phyloP scores from a whole-genome alignment of 345 rosid species.

The Xanthoceras sorbifolium region DNA sequence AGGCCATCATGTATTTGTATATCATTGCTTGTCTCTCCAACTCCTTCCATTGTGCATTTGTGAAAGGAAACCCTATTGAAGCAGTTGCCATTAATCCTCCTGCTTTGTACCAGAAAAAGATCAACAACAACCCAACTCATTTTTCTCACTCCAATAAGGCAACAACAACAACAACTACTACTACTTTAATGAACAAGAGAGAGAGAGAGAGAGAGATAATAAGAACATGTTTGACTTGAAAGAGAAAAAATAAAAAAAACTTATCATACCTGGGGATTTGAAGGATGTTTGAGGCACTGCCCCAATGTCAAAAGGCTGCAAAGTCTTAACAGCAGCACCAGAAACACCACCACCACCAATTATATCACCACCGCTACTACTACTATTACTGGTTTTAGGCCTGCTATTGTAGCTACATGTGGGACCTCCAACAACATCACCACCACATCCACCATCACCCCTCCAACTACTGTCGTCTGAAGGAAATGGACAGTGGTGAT shows the following conservation, averaged over 20 bases:
- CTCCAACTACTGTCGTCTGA: conserved; percentile 3
- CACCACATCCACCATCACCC: not conserved
- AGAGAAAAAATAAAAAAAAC: not conserved
- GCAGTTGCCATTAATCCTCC: conserved; percentile 31
- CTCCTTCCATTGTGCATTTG: conserved; percentile 78
- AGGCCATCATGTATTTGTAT: conserved; percentile 81
- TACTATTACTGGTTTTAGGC: conserved; percentile 7
- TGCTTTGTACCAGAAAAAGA: conserved; percentile 8
- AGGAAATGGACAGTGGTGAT: conserved; percentile 39
- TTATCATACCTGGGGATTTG: conserved; percentile 39
- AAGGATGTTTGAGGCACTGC: conserved; percentile 19
- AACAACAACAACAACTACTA: too few relatives aligned
- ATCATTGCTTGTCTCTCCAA: conserved; percentile 86
- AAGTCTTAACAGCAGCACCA: conserved; percentile 13
- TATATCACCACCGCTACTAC: conserved; percentile 16
- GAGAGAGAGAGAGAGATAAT: not conserved
- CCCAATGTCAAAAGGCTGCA: conserved; percentile 40
- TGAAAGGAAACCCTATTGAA: conserved; percentile 55
- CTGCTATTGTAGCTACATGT: conserved; percentile 21
- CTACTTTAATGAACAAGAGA: not conserved
- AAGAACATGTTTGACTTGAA: conserved; percentile 13
- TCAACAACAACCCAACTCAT: not conserved
- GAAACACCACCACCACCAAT: conserved; percentile 10
- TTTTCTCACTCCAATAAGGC: conserved; percentile 16
- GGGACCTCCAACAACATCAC: conserved; percentile 24